Evolutionary conservation across 768 basidiomycete species (phyloP).

Genomic region (Candolleomyces eurysporus): DNA sequence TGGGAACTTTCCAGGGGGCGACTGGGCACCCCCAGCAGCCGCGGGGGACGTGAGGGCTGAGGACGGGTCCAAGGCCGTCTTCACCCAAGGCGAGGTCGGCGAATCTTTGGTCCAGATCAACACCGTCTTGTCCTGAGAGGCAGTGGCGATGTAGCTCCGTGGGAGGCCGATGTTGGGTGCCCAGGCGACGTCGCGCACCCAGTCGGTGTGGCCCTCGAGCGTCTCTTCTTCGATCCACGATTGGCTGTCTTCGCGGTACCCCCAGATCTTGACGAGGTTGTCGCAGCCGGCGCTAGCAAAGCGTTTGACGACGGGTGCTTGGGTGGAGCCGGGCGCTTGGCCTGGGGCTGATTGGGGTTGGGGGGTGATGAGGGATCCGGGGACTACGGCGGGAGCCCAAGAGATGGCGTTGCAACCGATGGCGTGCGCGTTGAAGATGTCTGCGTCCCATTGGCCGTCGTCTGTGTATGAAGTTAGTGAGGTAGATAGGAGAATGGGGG

Average conservation of each 20-base stretch:
- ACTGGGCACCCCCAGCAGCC: conserved; percentile 36
- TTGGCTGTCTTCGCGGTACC: conserved; percentile 81
- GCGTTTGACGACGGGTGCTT: conserved; percentile 71
- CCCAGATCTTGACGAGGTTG: conserved; percentile 94
- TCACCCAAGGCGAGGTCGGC: conserved; percentile 72
- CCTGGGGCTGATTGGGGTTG: conserved; percentile 51
- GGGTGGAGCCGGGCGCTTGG: conserved; percentile 36
- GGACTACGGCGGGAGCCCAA: conserved; percentile 91
- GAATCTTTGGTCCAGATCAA: conserved; percentile 89
- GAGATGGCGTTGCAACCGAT: conserved; percentile 97
- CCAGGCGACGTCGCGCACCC: conserved; percentile 99
- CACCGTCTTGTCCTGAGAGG: conserved; percentile 91
- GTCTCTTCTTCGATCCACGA: conserved; percentile 90
- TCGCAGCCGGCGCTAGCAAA: conserved; percentile 97
- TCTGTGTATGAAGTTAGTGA: conserved; percentile 44
- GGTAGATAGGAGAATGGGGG: not conserved
- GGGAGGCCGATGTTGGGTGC: conserved; percentile 96
- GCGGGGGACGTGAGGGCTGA: conserved; percentile 45
- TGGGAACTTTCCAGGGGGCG: conserved; percentile 79
- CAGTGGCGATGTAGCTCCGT: conserved; percentile 92
- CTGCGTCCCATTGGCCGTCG: conserved; percentile 94
- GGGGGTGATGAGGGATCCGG: conserved; percentile 80
- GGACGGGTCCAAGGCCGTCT: conserved; percentile 76
- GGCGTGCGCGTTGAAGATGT: conserved; percentile 93
- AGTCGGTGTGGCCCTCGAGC: conserved; percentile 91